These are phyloP conservation scores for Globisporangium emineosum DNA, from an alignment of 352 stramenopile genomes.

Conservation along the genomic window DNA sequence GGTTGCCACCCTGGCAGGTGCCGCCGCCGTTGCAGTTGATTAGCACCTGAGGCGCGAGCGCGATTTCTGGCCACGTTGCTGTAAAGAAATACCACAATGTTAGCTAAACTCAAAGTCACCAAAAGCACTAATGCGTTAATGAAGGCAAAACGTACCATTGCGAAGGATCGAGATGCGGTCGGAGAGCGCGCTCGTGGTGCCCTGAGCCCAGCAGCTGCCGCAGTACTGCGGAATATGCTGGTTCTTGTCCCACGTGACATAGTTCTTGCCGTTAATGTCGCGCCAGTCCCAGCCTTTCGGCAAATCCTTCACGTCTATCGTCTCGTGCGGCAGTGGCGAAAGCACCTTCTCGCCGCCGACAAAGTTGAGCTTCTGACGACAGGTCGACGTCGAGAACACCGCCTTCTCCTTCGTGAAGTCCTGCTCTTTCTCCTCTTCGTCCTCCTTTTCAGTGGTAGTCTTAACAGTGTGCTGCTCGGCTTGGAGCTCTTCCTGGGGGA, in stretches of 20 bases:
- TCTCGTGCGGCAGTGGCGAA: slow-evolving; percentile 71
- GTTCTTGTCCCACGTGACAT: slow-evolving; percentile 98
- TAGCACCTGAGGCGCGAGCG: slow-evolving; percentile 70
- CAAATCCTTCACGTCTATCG: slow-evolving; percentile 74
- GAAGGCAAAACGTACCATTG: slow-evolving; percentile 47
- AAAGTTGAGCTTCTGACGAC: slow-evolving; percentile 66
- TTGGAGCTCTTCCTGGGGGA: slow-evolving; percentile 11
- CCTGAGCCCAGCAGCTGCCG: slow-evolving; percentile 91
- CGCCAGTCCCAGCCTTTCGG: slow-evolving; percentile 94
- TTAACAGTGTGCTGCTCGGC: slow-evolving; percentile 13
- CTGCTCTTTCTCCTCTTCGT: slow-evolving; percentile 19
- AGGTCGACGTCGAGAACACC: slow-evolving; percentile 27
- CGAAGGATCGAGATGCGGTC: slow-evolving; percentile 91
- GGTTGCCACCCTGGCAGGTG: slow-evolving; percentile 78
- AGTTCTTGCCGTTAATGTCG: slow-evolving; percentile 92
- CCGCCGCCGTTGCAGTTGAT: slow-evolving; percentile 85
- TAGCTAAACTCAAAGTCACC: background rate
- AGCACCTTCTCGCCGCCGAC: slow-evolving; percentile 62
- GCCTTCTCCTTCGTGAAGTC: slow-evolving; percentile 23
- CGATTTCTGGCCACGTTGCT: slow-evolving; percentile 83
- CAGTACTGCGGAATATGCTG: slow-evolving; percentile 97
- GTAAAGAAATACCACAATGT: background rate
- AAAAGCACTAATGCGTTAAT: background rate
- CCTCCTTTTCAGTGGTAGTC: too few relatives aligned
- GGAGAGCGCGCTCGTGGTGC: slow-evolving; percentile 84